Evolutionary conservation across 441 rosid genomes (phyloP).

Genomic region (Populus tomentosa): DNA sequence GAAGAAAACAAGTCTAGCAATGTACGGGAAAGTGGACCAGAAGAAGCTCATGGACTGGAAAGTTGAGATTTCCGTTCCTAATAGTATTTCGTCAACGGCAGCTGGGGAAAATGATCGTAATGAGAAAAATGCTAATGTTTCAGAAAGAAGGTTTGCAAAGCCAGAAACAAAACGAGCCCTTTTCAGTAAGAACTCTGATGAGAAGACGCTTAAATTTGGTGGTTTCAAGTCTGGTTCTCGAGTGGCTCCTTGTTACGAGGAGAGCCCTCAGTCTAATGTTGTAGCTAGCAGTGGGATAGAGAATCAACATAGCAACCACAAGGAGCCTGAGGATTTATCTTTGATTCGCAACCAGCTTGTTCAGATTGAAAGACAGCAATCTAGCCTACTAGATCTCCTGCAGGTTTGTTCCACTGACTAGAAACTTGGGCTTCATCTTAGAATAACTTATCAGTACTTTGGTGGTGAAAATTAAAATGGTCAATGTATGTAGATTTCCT

Average conservation of each 20-base stretch:
- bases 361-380: slow-evolving; percentile 93
- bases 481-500: background rate
- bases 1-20: slow-evolving; percentile 38
- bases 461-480: background rate
- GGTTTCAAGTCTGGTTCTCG: slow-evolving; percentile 56
- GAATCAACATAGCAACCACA: slow-evolving; percentile 54
- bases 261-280: slow-evolving; percentile 26
- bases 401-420: slow-evolving; percentile 56
- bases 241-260: slow-evolving; percentile 43
- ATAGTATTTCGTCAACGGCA: slow-evolving; percentile 25
- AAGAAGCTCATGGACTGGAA: slow-evolving; percentile 59
- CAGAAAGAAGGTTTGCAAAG: slow-evolving; percentile 27
- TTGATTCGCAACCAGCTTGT: slow-evolving; percentile 74
- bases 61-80: slow-evolving; percentile 39
- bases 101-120: slow-evolving; percentile 24
- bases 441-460: background rate
- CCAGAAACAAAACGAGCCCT: slow-evolving; percentile 42
- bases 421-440: background rate
- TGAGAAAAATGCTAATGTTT: slow-evolving; percentile 25
- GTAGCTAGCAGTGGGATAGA: slow-evolving; percentile 36
- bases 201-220: slow-evolving; percentile 39
- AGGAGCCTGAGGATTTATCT: slow-evolving; percentile 67
- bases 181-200: slow-evolving; percentile 43
- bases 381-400: slow-evolving; percentile 74
- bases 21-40: slow-evolving; percentile 29